Evolutionary conservation across 495 filamentous ascomycete species (phyloP).

Genomic region (Penicillium cinerascens): DNA sequence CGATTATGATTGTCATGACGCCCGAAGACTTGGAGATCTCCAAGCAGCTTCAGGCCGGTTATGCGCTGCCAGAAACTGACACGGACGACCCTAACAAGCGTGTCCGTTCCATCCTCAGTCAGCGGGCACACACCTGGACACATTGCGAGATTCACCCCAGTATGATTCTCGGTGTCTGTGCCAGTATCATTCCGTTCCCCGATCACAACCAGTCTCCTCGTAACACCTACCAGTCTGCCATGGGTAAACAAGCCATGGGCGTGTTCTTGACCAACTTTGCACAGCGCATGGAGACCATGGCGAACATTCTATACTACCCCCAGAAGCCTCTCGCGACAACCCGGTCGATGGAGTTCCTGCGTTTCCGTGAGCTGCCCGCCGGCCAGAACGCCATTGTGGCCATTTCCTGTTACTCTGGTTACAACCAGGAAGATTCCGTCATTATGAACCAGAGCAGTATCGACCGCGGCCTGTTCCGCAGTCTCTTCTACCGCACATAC

Average conservation of each 20-base stretch:
- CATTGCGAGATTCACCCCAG: slow-evolving; percentile 99
- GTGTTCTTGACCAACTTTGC: slow-evolving; percentile 95
- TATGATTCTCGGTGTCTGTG: slow-evolving; percentile 97
- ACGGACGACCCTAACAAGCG: slow-evolving; percentile 66
- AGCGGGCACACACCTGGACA: slow-evolving; percentile 82
- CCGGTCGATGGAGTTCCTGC: slow-evolving; percentile 96
- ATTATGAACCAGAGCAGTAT: slow-evolving; percentile 99
- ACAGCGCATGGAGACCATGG: slow-evolving; percentile 98
- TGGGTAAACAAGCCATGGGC: slow-evolving; percentile 99
- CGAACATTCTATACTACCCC: slow-evolving; percentile 97
- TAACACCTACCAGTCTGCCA: slow-evolving; percentile 99
- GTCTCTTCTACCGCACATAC: slow-evolving; percentile 96
- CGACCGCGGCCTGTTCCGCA: slow-evolving; percentile 93
- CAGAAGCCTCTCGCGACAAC: slow-evolving; percentile 97
- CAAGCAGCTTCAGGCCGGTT: slow-evolving; percentile 62
- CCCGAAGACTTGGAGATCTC: slow-evolving; percentile 85
- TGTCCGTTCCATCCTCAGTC: slow-evolving; percentile 78
- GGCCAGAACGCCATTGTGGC: slow-evolving; percentile 99
- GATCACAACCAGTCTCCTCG: slow-evolving; percentile 98
- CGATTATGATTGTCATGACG: slow-evolving; percentile 98
- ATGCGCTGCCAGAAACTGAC: slow-evolving; percentile 57
- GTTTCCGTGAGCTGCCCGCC: slow-evolving; percentile 93
- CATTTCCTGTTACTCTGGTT: slow-evolving; percentile 96
- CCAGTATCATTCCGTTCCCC: slow-evolving; percentile 98
- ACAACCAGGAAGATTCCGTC: slow-evolving; percentile 99